A percentile compares a stretch with the other conserved stretches of the same genome.
phyloP scores from a whole-genome alignment of 495 filamentous ascomycete genomes.

The Neurospora africana region DNA sequence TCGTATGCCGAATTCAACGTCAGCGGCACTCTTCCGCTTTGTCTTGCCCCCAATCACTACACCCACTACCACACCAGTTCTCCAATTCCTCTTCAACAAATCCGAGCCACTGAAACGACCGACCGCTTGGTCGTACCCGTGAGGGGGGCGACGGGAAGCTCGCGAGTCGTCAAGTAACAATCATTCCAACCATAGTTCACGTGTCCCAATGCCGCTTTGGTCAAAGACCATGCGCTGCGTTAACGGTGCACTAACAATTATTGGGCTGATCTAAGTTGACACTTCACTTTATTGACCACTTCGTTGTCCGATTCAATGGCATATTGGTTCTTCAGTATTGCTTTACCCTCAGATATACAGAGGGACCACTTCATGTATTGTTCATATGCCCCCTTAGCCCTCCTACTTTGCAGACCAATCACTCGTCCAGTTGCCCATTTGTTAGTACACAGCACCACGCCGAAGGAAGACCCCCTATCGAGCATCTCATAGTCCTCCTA shows the following conservation, averaged over 20 bases:
- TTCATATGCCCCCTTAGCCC: background rate
- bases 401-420: background rate
- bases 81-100: background rate
- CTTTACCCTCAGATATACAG: background rate
- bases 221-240: background rate
- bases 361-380: background rate
- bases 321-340: background rate
- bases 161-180: background rate
- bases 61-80: background rate
- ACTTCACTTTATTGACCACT: background rate
- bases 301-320: background rate
- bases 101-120: background rate
- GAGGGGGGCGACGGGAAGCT: background rate
- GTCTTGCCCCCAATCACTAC: background rate
- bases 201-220: background rate
- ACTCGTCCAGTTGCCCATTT: background rate
- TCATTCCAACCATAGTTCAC: background rate
- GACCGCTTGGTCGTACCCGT: background rate
- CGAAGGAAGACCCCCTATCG: background rate
- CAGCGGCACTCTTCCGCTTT: background rate
- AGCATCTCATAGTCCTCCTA: background rate
- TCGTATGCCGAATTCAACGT: background rate
- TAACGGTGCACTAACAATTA: background rate
- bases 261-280: background rate
- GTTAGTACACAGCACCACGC: background rate